phyloP scores from a whole-genome alignment of 306 rosid genomes.

The Heteromeles arbutifolia region DNA sequence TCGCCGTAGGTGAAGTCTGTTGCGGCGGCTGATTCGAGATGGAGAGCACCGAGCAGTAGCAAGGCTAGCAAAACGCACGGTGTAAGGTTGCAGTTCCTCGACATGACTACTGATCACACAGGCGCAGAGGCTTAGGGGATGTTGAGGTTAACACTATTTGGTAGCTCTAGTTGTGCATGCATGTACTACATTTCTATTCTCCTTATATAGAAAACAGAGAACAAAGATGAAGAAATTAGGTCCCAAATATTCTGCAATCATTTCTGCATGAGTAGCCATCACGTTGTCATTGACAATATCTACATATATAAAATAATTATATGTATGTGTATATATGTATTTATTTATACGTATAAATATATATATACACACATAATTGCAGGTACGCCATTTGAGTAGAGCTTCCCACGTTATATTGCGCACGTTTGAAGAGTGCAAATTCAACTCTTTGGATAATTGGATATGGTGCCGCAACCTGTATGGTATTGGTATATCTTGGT shows the following conservation, averaged over 20 bases:
- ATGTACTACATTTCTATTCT: not conserved
- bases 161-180: not conserved
- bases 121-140: not conserved
- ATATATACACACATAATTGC: too few species aligned
- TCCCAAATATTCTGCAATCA: not conserved
- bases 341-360: too few species aligned
- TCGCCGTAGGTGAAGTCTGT: conserved; percentile 50
- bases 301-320: too few species aligned
- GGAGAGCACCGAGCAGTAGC: conserved; percentile 19
- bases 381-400: conserved; percentile 16
- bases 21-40: conserved; percentile 9
- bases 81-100: conserved; percentile 30
- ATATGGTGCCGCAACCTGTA: not conserved
- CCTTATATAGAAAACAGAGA: not conserved
- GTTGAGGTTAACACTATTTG: not conserved
- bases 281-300: conserved; percentile 31
- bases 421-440: not conserved
- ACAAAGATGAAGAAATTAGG: not conserved
- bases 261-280: conserved; percentile 32
- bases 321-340: too few species aligned
- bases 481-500: not conserved
- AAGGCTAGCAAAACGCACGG: conserved; percentile 9
- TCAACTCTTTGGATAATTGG: too few species aligned
- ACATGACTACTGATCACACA: not conserved
- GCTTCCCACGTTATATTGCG: conserved; percentile 57